Evolutionary conservation across 345 rosid species (phyloP).

Genomic region (Citrus sinensis): DNA sequence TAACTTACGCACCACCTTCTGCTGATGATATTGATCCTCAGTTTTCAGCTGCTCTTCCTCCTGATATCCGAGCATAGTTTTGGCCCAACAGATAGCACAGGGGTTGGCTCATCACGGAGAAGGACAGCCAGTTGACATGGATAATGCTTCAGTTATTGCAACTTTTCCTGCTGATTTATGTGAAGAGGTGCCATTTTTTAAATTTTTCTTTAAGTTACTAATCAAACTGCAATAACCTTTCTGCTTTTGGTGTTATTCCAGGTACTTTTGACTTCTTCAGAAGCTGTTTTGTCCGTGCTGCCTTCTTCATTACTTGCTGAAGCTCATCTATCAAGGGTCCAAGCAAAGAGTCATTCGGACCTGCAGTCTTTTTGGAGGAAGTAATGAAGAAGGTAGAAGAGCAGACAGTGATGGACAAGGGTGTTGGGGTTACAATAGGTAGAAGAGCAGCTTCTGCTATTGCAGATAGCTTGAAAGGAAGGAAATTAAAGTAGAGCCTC

Average conservation of each 20-base stretch:
- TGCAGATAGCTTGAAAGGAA: constrained; percentile 59
- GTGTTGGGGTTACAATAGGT: constrained; percentile 81
- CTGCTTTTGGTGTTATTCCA: constrained; percentile 26
- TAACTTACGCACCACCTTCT: constrained; percentile 70
- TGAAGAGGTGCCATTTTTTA: constrained; percentile 69
- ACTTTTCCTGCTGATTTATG: constrained; percentile 94
- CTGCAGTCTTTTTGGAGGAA: constrained; percentile 81
- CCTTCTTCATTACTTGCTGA: constrained; percentile 78
- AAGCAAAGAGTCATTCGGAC: constrained; percentile 97
- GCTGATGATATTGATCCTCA: constrained; percentile 94
- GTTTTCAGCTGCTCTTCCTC: constrained; percentile 97
- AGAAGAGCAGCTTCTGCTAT: constrained; percentile 61
- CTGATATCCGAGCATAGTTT: constrained; percentile 94
- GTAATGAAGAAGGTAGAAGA: constrained; percentile 32
- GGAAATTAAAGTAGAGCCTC: constrained; percentile 88
- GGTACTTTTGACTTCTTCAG: constrained; percentile 96
- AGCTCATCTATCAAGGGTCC: constrained; percentile 90
- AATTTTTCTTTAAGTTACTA: constrained; percentile 5
- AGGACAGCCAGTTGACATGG: constrained; percentile 98
- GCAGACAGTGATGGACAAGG: constrained; percentile 85
- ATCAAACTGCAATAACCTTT: constrained; percentile 17
- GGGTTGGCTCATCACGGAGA: constrained; percentile 83
- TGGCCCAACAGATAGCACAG: constrained; percentile 97
- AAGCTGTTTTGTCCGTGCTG: constrained; percentile 57
- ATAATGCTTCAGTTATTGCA: constrained; percentile 93